Evolutionary conservation across 345 rosid species (phyloP), one percentile per base, ranked within the genome.

Genomic region (Corchorus capsularis): DNA sequence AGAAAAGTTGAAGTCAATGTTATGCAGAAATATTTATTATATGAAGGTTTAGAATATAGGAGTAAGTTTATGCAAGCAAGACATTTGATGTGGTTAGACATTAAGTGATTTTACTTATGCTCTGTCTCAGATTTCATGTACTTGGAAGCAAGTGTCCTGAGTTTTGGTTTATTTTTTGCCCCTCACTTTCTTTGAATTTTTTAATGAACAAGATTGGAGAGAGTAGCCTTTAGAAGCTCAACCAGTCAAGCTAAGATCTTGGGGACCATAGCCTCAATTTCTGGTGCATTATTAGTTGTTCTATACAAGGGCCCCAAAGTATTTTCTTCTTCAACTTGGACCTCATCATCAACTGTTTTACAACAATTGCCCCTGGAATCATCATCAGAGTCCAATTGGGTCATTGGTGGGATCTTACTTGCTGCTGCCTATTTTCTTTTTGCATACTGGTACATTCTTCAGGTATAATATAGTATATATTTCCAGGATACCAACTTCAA

Each of bases 231-330:
- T 9, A 71, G 52, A 49, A 84, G 69, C 71, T 49, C 78, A 75
- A 82, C 69, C 72, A 79, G 82, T 68, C 75, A 84, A 75, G 87
- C 82, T 76, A 88, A 86, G 82, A 75, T 83, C 37, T 34, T 86
- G 20, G 87, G 87, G 5, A 84, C 89, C 14, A 2, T 79, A 68
- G 19, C 79, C 13, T 88, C 87, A 41, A 84, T 88, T 71, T 75
- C 27, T 4, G 74, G 82, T 20, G 83, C 85, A 71, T 83, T 81
- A 53, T 79, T 84, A 34, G 87, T 86, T 15, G 83, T 85, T 79
- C 83, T 88, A 9, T 86, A 86, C 72, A 83, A 81, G 53, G 91
- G 89, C 66, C 89, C 86, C 5, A 6, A 65, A 6, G 11, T 83
- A 10, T n/a, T 72, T 5, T 14, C 60, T 7, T 53, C 74, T 19